Evolutionary conservation across 495 filamentous ascomycete genomes (phyloP), one percentile per base, ranked within the genome.

Genomic region (Hyaloscypha hepaticicola): DNA sequence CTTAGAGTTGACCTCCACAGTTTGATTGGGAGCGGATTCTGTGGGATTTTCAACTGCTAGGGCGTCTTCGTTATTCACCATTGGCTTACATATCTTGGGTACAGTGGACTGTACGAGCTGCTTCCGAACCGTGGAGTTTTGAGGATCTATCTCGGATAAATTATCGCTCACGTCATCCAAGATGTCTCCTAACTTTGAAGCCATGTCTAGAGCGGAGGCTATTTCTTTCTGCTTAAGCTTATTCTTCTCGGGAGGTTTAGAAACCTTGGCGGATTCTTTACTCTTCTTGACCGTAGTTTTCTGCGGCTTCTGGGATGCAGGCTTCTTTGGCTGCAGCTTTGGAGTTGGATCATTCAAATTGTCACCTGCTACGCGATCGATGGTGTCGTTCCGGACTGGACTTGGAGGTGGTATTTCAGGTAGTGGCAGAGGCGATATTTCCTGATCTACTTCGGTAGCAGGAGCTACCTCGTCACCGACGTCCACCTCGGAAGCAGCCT

Each of bases 321-420:
- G n/a, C n/a, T 26, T 53, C 1, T 57, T 8, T 21, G 27, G 11
- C 2, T 25, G 19, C n/a, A n/a, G 12, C 55, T 33, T 57, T 57
- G 55, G 55, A 33, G 26, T 29, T 16, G 55, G 7, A 31, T 57
- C 55, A 22, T 57, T 31, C 16, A 53, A 24, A 53, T 53, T 26
- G 21, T 53, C 22, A 53, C 7, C 25, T 9, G 1, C 50, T 24
- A 53, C 25, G 2, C 25, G 22, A 27, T 27, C 22, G 3, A 27
- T 25, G 21, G 2, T 53, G 5, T 53, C 50, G 55, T 34, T 27
- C 12, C 33, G 26, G 27, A 33, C 26, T 26, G 28, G 28, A 1
- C 31, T 27, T 26, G 27, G 29, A 9, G 5, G 0, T 26, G 12
- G 7, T 57, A 9, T 26, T 11, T 57, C 55, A 3, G 8, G 7